Base-by-base conservation (phyloP, 202 grass and related monocot species). In the Zoysia matrella region DNA sequence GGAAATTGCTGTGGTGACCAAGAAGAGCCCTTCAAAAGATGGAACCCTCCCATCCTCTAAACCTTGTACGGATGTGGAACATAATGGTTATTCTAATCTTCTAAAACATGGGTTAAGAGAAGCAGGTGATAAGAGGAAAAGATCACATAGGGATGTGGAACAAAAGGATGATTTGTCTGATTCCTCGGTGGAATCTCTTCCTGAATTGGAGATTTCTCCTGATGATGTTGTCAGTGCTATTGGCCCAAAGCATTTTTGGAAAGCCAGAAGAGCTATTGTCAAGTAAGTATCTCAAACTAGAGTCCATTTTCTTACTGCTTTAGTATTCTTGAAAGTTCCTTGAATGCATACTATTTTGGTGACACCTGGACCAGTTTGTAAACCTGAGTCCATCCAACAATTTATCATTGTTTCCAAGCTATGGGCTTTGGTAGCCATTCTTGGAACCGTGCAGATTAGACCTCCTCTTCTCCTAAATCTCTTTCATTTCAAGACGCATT, bases 191-290 rank as follows among this genome's bases (percentile, higher is more conserved):
- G 90, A 93, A 36, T 88, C 65, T 52, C 7, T 91, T 18, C 70
- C 84, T 57, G 87, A 53, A 50, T 74, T 81, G 48, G 86, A 87
- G 69, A 80, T 95, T 80, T 98, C 85, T 73, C 89, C 95, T 39
- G 90, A 98, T 88, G 92, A 98, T 81, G 83, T 95, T 63, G 95
- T 93, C 39, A 52, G 82, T 73, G 80, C 86, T 82, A 95, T 98
- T 76, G 95, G 95, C 78, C 79, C 86, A 80, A 95, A 95, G 55
- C 88, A 91, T 82, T 98, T 98, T 49, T 94, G 90, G 90, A 98
- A 98, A 95, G 92, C 95, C 44, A 93, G 95, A 86, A 89, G 90
- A 81, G 90, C 92, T 64, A 98, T 98, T 57, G 81, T 93, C 36
- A 91, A 98, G 95, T 98, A 90, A 91, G 92, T 82, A 67, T 46